phyloP scores from a whole-genome alignment of 805 yeast species.

The Candida khao-thaluensis region DNA sequence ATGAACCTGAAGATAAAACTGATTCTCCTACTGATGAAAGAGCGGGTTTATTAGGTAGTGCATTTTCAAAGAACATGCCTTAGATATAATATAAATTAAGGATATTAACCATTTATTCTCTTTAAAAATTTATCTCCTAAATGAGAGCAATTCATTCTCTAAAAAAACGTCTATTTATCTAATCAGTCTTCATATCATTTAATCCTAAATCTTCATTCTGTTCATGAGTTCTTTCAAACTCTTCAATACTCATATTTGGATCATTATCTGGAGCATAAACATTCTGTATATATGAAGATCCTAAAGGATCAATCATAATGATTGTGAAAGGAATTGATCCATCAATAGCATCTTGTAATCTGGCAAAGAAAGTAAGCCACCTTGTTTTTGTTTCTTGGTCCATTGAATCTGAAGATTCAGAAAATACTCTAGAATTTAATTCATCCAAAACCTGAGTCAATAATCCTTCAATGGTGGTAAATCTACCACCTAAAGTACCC shows the following conservation, averaged over 20 bases:
- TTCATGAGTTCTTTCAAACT: constrained; percentile 81
- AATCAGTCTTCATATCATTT: constrained; percentile 47
- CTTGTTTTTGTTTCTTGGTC: constrained; percentile 69
- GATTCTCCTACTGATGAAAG: constrained; percentile 5
- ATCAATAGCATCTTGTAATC: constrained; percentile 71
- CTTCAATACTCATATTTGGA: constrained; percentile 92
- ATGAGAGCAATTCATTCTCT: no score
- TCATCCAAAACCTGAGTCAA: constrained; percentile 87
- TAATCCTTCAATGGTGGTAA: constrained; percentile 95
- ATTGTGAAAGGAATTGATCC: constrained; percentile 85
- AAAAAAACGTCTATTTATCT: no score
- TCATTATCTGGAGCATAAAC: constrained; percentile 98
- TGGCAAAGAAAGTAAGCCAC: constrained; percentile 79
- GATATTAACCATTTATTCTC: no score
- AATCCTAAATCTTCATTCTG: constrained; percentile 93
- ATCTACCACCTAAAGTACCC: constrained; percentile 97
- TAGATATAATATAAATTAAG: no score
- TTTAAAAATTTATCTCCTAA: no score
- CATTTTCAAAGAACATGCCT: constrained; percentile 4
- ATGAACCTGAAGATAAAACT: neutral
- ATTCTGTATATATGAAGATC: constrained; percentile 93
- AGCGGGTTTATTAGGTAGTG: constrained; percentile 21
- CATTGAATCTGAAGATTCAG: constrained; percentile 90
- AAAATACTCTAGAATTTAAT: constrained; percentile 77
- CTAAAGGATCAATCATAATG: constrained; percentile 90